Base-by-base conservation (phyloP, 2,329 filamentous ascomycete species). In the Emmonsiellopsis sp. region DNA sequence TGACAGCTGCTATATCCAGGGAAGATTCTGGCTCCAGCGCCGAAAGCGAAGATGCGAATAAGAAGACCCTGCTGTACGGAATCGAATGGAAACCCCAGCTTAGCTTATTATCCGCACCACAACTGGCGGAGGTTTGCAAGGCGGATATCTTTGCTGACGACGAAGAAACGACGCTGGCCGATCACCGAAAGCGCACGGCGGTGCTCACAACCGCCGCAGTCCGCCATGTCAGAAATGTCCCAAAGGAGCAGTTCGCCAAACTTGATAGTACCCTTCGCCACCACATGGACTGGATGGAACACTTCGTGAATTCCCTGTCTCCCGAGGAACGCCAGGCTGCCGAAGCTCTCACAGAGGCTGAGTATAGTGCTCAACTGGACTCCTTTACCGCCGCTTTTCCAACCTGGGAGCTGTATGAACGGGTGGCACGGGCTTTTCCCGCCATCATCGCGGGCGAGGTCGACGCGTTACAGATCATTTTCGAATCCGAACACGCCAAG, bases 41-140 rank as follows among this genome's bases (percentile, higher is more conserved):
- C 36, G 42, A 44, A 44, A 27, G 21, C n/a, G 21, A 44, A 27
- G 42, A 43, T 14, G 60, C 36, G 13, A 49, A 53, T 1, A 61
- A 61, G 51, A 68, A 66, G 44, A 36, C n/a, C 2, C 53, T 72
- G 42, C 54, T 72, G 8, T 62, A 72, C 47, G 61, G 56, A 6
- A 55, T 71, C 34, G 64, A 68, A 31, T 73, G 70, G 70, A 68
- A 68, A 54, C 70, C 70, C 0, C 67, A 72, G 49, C 57, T 72
- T 17, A 68, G 67, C 58, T 42, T 71, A n/a, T 58, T 72, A 11
- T 55, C 58, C 13, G 57, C 59, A 8, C 31, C 63, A 42, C 61
- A 70, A 53, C 57, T 72, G 7, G 49, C 44, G 5, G 42, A 45
- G 2, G 49, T 55, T 1, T 70, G 65, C 48, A 44, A 57, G 10